Conservation (phyloP, 1,284 basidiomycete species). For the Moesziomyces sp. region DNA sequence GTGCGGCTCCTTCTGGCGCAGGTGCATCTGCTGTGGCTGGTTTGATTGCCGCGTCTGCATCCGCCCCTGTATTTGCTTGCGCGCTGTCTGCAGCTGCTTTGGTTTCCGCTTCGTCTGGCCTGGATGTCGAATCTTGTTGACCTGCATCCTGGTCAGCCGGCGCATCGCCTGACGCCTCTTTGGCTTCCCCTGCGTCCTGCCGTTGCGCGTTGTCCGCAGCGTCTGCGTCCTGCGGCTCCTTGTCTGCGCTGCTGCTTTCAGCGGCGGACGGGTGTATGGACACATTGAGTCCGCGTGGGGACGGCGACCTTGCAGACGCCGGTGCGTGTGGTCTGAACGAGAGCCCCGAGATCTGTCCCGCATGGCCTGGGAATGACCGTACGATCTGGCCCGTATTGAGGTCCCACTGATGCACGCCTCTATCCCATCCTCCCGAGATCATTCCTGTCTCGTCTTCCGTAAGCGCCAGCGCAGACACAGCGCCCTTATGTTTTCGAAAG, state of each 20-base stretch:
- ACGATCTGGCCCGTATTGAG: constrained; percentile 86
- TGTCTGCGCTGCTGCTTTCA: not conserved
- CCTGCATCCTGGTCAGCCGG: not conserved
- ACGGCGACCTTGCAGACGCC: constrained; percentile 53
- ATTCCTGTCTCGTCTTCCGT: constrained; percentile 83
- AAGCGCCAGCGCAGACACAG: constrained; percentile 86
- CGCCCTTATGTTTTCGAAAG: constrained; percentile 76
- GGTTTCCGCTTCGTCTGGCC: not conserved
- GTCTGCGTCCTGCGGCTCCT: not conserved
- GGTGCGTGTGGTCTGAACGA: constrained; percentile 76
- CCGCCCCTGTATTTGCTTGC: not conserved
- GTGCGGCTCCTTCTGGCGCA: not conserved
- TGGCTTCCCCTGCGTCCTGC: not conserved
- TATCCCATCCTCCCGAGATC: constrained; percentile 94
- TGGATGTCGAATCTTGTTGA: not conserved
- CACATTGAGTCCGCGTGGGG: constrained; percentile 59
- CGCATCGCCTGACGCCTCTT: no score
- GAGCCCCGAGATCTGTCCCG: constrained; percentile 85
- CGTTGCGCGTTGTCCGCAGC: not conserved
- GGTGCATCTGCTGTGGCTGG: not conserved
- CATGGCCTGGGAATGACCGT: constrained; percentile 83
- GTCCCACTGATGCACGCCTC: constrained; percentile 96
- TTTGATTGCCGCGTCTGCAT: not conserved
- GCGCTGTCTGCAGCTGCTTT: not conserved
- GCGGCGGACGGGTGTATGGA: constrained; percentile 30